Evolutionary conservation across 106 monocot genomes (phyloP).

Genomic region (Ottelia alismoides): DNA sequence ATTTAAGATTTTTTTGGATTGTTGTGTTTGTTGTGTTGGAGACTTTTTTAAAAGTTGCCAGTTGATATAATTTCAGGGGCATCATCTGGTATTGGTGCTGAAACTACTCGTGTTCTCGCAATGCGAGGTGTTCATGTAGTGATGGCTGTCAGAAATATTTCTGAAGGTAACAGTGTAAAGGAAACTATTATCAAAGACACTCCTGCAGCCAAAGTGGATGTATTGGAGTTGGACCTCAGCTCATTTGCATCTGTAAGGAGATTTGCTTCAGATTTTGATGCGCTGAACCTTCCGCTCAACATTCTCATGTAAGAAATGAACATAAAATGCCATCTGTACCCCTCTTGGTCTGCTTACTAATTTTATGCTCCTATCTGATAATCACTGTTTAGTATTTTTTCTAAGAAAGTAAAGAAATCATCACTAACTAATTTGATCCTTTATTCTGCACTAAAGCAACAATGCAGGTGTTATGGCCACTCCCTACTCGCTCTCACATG

Average conservation of each 20-base stretch:
- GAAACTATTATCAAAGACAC: slow-evolving; percentile 5
- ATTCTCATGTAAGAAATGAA: slow-evolving; percentile 9
- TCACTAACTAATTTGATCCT: background rate
- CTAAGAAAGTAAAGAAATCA: too few species aligned
- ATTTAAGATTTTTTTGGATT: too few species aligned
- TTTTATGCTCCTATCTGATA: too few species aligned
- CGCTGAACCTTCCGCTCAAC: slow-evolving; percentile 9
- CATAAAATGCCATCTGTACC: background rate
- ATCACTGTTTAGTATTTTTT: too few species aligned
- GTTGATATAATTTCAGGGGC: too few species aligned
- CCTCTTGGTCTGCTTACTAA: background rate
- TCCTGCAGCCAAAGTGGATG: slow-evolving; percentile 6
- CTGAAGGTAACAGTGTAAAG: slow-evolving; percentile 4
- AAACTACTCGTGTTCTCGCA: slow-evolving; percentile 9
- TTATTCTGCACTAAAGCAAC: slow-evolving; percentile 4
- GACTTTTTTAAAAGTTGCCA: too few species aligned
- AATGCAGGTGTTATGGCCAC: slow-evolving; percentile 10
- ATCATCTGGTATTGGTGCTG: slow-evolving; percentile 8
- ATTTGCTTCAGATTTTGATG: slow-evolving; percentile 6
- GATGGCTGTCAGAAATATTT: slow-evolving; percentile 8
- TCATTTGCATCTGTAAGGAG: too few species aligned
- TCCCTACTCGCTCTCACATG: slow-evolving; percentile 5
- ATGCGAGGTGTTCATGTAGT: slow-evolving; percentile 11
- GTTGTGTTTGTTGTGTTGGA: too few species aligned
- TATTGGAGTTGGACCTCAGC: slow-evolving; percentile 7